Evolutionary conservation across 768 basidiomycete species (phyloP), one percentile per base, ranked within the genome.

Genomic region (Tylopilus vinaceipallidus): DNA sequence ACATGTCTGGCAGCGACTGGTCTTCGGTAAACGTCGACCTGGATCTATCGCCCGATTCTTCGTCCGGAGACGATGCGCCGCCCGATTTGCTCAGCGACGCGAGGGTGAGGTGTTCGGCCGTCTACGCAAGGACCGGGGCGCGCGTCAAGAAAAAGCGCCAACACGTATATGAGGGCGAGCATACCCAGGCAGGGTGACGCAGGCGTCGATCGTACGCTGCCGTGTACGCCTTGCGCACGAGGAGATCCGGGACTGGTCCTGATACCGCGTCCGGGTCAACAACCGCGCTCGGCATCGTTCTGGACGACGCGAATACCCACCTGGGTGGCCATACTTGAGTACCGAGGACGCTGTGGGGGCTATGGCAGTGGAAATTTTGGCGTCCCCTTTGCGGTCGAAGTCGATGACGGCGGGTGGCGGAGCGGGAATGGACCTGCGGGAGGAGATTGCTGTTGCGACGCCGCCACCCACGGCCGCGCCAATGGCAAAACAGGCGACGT

Each of bases 181-280:
- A 40, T 63, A 95, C 94, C 95, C 95, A 98, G 27, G 94, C 81
- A 3, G 95, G 94, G 71, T 98, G 95, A 16, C 91, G 77, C 48
- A 95, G 72, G 12, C 91, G 77, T 45, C 97, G 76, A 67, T 99
- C 97, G 66, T 99, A 98, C 9, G 82, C 91, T 1, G 91, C 84
- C 19, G 87, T 84, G 61, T 97, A 98, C 14, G 88, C 93, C 63
- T 82, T 81, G 42, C 92, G 80, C 37, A 85, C 77, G 19, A 97
- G 73, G 12, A 84, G 64, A 70, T 97, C 95, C 2, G 85, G 76
- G 44, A 92, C 76, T 13, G 95, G 94, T 8, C 94, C 93, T 34
- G 51, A 34, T 11, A 36, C 11, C 24, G 14, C 23, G 23, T 17
- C 24, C 38, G 42, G n/a, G 56, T 52, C 47, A 53, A 40, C 41